Percentiles rank a stretch among this genome's conserved stretches.
Evolutionary conservation across 305 asterid genomes (phyloP).

Genomic region (Fraxinus velutina): DNA sequence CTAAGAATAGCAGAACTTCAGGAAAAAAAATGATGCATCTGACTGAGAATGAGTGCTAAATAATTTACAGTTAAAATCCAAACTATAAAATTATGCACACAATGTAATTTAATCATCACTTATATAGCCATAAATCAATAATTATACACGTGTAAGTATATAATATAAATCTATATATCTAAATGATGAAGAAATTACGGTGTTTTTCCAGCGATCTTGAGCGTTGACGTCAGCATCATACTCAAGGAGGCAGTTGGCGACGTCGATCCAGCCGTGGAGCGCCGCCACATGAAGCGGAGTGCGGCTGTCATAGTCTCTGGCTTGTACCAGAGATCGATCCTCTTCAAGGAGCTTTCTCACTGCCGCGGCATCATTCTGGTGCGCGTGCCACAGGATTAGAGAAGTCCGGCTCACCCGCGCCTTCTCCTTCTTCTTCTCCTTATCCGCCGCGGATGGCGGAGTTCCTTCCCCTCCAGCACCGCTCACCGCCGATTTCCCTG

Average conservation of each 20-base stretch:
- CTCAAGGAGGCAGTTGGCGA: conserved; percentile 70
- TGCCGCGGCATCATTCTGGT: conserved; percentile 72
- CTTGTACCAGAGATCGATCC: conserved; percentile 69
- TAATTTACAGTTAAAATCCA: background rate
- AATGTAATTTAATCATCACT: background rate
- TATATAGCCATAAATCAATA: background rate
- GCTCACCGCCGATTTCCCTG: conserved; percentile 35
- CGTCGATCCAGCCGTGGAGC: conserved; percentile 89
- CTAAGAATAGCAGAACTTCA: background rate
- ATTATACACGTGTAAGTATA: background rate
- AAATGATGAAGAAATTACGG: conserved; percentile 37
- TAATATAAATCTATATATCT: background rate
- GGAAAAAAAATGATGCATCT: background rate
- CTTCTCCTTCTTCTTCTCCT: conserved; percentile 71
- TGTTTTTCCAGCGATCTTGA: conserved; percentile 97
- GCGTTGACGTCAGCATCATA: conserved; percentile 87
- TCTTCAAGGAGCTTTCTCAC: conserved; percentile 88
- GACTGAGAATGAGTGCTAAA: background rate
- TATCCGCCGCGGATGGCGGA: conserved; percentile 25
- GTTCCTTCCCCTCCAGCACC: conserved; percentile 39
- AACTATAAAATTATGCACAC: conserved; percentile 1
- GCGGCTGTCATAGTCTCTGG: conserved; percentile 82
- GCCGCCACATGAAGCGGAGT: conserved; percentile 97
- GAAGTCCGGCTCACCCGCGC: conserved; percentile 87
- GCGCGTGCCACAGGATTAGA: conserved; percentile 87